A percentile compares a stretch with the other conserved stretches of the same genome.
phyloP scores from a whole-genome alignment of 2,329 filamentous ascomycete genomes.

The Teratosphaeria pseudoeucalypti region DNA sequence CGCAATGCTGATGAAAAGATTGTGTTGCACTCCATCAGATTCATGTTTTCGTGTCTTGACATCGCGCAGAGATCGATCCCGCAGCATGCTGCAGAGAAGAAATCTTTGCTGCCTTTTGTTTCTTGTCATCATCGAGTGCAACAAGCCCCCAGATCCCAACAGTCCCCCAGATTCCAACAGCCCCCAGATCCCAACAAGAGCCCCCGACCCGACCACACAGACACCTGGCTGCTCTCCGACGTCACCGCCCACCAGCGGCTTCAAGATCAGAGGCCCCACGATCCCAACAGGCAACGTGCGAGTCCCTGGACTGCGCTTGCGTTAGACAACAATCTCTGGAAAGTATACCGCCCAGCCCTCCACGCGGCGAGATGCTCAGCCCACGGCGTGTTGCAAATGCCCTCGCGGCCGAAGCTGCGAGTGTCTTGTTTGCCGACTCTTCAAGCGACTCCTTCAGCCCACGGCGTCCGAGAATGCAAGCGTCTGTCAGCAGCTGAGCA shows the following conservation, averaged over 20 bases:
- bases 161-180: neutral
- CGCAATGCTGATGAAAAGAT: neutral
- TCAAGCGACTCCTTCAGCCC: neutral
- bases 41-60: neutral
- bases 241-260: neutral
- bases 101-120: neutral
- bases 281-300: neutral
- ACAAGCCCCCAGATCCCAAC: neutral
- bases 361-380: neutral
- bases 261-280: neutral
- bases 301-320: neutral
- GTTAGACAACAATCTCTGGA: neutral
- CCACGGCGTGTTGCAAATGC: neutral
- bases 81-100: neutral
- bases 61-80: neutral
- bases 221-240: neutral
- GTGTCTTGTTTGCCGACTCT: neutral
- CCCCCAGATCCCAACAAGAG: neutral
- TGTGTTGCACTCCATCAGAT: neutral
- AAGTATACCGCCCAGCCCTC: neutral
- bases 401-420: neutral
- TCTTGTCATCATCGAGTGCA: neutral
- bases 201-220: neutral
- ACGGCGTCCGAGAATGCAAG: neutral
- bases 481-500: neutral